Base-by-base conservation (phyloP, 2,329 filamentous ascomycete genomes). In the Thelonectria blattea region DNA sequence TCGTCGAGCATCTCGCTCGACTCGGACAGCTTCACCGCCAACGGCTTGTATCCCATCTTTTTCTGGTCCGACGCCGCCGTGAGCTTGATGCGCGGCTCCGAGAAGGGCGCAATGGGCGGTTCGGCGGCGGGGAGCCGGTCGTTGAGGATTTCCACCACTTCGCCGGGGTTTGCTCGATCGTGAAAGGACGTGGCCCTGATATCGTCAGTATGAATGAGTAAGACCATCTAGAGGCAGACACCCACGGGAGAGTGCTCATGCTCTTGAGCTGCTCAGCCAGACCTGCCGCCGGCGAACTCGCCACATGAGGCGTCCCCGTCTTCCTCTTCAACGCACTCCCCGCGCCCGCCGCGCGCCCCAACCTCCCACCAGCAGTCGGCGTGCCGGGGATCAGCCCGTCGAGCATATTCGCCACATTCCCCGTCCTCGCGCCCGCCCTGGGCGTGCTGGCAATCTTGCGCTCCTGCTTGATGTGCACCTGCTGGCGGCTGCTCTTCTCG, bases 21-120 rank as follows among this genome's bases (percentile, higher is more conserved):
- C 74, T 97, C 93, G 5, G 92, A 93, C 7, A 95, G 83, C 72
- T 97, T 96, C 93, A 98, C 97, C 2, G 92, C 90, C 82, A 98
- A 89, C 2, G 93, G 91, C 73, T 93, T 95, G 78, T 98, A 99
- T 1, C 83, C 87, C 67, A 97, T 89, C 74, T 97, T 97, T 74
- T 93, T 93, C 71, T 92, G 85, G 73, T 98, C 94, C 1, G 92
- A 94, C 61, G 91, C 91, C 3, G 92, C 91, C 6, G 89, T 93
- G 18, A 97, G 83, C 73, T 91, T 93, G 74, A 98, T 88, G 52
- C 95, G 90, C 15, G 92, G 73, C 74, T 95, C 91, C 11, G 87
- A 74, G 65, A 88, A 91, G 1, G 90, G 89, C 32, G 89, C 88
- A 22, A 91, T 84, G 2, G 90, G 91, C 2, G 89, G 80, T 48